Evolutionary conservation across 208 protist genomes (phyloP), one percentile per base, ranked within the genome.

Genomic region (Leishmania mexicana): DNA sequence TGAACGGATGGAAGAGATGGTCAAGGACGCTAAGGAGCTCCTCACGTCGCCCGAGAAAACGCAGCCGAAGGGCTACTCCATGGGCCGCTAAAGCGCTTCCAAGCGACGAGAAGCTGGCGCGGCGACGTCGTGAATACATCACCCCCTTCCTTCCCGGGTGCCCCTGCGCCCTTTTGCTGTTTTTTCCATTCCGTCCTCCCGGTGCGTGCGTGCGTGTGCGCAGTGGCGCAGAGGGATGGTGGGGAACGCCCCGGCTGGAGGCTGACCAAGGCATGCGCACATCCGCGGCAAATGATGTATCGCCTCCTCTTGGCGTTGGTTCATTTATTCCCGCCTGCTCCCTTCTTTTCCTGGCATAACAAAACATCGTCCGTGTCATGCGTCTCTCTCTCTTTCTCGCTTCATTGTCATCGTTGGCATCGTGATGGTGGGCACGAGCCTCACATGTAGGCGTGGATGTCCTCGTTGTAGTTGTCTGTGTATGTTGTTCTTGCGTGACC

Each of bases 1-100:
- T 62, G 81, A 84, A 76, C 83, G 89, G 28, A 94, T 96, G 91
- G 86, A 92, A 54, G 83, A 87, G 65, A 96, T 96, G 89, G 68
- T 94, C 42, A 87, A 88, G 65, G 93, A 96, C 70, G 83, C 86
- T 11, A 87, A 92, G 81, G 83, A 89, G 51, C 83, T 96, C 68
- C 77, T 94, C 54, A 58, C 81, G 45, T 85, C 94, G 40, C 93
- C 93, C 17, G 86, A 92, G 77, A 85, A 83, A 24, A 92, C 89
- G 31, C 68, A 71, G 42, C 89, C 89, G 31, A 93, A 92, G 83
- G 90, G 90, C 35, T 96, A 96, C 81, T 72, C 86, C 58, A 90
- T 91, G 38, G 76, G 80, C 58, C 70, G 72, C 19, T 85, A 81
- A 83, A 35, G 40, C 5, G 5, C 17, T 19, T 5, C 11, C n/a